Evolutionary conservation across 2,329 filamentous ascomycete genomes (phyloP), one percentile per base, ranked within the genome.

Genomic region (Penicillium sp.): DNA sequence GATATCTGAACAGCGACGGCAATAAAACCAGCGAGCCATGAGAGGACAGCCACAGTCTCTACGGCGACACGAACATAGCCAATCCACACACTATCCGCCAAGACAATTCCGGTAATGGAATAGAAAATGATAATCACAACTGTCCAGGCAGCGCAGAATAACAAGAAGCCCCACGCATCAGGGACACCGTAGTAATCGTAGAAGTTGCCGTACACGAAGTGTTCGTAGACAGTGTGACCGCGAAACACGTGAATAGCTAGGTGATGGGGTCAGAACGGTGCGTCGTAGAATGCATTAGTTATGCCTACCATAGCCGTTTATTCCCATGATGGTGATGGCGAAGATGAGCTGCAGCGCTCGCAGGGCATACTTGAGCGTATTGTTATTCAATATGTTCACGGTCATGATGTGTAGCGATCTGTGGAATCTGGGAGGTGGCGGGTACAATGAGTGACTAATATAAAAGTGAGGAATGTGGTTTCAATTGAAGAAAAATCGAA

Each of bases 1-100:
- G 11, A 9, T 13, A 57, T 54, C 0, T 57, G 11, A 31, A 57
- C 27, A 50, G 55, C 55, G n/a, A 57, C 22, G 39, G 55, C 50
- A 45, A 57, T 57, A 24, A 54, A 57, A 13, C 55, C 50, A 54
- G 55, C 55, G 24, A 57, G 51, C 55, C 50, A 57, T 49, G 55
- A 54, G 24, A 57, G 51, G 10, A 57, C 16, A 45, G 55, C 50
- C 26, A 57, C 50, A 26, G 35, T 50, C 45, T 57, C 50, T 22
- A 49, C 33, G 29, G 35, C 35, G 45, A 54, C 21, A 42, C 44
- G 24, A 49, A 54, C 27, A 19, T 57, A 57, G 44, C 35, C 44
- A 46, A 57, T 29, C 55, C 29, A 54, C 13, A 19, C 14, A 50
- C 10, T 35, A 29, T 49, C 51, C 35, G 35, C 16, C 16, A 37